Base-by-base conservation (phyloP, 1,284 basidiomycete species). In the Ceratobasidium theobromae region DNA sequence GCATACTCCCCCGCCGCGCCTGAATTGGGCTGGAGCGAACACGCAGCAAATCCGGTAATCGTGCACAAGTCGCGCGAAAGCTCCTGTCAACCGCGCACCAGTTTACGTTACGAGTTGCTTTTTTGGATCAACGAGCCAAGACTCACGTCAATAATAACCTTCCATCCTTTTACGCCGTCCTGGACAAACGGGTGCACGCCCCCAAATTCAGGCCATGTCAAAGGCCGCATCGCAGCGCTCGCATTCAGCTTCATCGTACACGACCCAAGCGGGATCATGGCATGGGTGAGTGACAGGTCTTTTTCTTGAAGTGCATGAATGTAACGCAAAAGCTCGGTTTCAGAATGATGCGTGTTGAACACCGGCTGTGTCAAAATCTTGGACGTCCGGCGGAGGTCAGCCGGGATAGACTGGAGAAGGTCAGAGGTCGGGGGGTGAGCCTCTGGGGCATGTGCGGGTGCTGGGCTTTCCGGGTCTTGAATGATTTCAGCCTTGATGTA, bases 201-300 rank as follows among this genome's bases (percentile, higher is more conserved):
- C 67, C 88, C 84, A 76, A 94, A 98, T 76, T 95, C 93, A 33
- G 94, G 91, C 89, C 91, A 93, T 5, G 94, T 97, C 35, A 99
- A 81, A 12, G 96, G 95, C 65, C 91, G 89, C 95, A 99, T 98
- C 71, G 93, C 95, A 52, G 92, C 95, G 14, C 93, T 96, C 74
- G 92, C 94, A 80, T 98, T 98, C 70, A 98, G 83, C 81, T 98
- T 95, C 94, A 96, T 97, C 9, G 93, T 95, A 77, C 93, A 95
- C 73, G 91, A 96, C 65, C 96, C 96, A 12, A 99, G 86, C 3
- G 97, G 91, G 73, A 98, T 98, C 94, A 98, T 98, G 41, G 93
- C 87, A 75, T 99, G 95, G 4, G 92, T 90, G 35, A 99, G 88
- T 32, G 93, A 92, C 66, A 98, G 85, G 76, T 99, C 96, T 80